Percentiles rank a stretch among this genome's conserved stretches.
These are phyloP conservation scores for Termitomyces sp. DNA, from an alignment of 768 basidiomycete species.

Conservation along the genomic window DNA sequence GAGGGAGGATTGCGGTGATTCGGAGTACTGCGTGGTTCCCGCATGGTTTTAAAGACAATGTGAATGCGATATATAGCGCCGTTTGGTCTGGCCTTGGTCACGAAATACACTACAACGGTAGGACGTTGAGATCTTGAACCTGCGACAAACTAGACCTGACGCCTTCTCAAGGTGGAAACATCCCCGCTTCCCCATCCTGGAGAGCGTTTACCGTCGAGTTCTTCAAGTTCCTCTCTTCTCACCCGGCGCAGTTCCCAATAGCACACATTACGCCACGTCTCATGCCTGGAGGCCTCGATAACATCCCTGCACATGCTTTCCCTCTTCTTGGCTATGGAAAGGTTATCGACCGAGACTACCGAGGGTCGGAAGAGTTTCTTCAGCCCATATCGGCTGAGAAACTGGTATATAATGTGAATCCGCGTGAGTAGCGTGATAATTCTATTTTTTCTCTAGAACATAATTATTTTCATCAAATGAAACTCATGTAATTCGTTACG, in stretches of 20 bases:
- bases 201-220: conserved; percentile 28
- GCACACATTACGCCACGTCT: conserved; percentile 23
- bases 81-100: conserved; percentile 31
- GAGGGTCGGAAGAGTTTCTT: conserved; percentile 17
- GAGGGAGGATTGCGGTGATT: conserved; percentile 29
- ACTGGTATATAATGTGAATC: conserved; percentile 22
- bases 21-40: conserved; percentile 23
- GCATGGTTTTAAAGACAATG: conserved; percentile 21
- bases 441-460: background rate
- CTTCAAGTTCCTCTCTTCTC: conserved; percentile 25
- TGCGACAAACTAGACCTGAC: background rate
- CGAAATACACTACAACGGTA: conserved; percentile 27
- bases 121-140: background rate
- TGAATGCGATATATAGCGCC: conserved; percentile 25
- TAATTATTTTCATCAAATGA: no score
- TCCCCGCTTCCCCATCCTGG: conserved; percentile 21
- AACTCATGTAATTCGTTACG: background rate
- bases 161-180: conserved; percentile 14
- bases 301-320: conserved; percentile 25
- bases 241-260: conserved; percentile 21
- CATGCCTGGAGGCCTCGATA: conserved; percentile 29
- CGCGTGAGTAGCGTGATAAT: background rate
- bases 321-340: conserved; percentile 25
- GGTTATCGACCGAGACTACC: conserved; percentile 18
- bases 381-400: conserved; percentile 29